phyloP scores from a whole-genome alignment of 1,139 yeast species.

The Sugiyamaella sp. region DNA sequence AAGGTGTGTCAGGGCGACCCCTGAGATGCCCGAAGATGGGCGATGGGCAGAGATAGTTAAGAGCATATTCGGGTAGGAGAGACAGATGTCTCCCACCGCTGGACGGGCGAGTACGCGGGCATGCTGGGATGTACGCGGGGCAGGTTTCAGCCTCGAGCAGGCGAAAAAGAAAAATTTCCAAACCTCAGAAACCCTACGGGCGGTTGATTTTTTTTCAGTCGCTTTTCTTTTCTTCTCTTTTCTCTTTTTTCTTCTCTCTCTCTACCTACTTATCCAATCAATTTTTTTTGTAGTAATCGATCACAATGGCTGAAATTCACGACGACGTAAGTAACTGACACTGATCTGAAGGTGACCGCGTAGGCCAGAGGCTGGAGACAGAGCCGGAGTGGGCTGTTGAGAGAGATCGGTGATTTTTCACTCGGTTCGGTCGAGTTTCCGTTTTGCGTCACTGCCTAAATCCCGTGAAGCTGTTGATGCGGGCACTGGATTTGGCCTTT shows the following conservation, averaged over 20 bases:
- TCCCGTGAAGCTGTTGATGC: too few relatives aligned
- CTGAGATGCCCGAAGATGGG: background rate
- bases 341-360: too few relatives aligned
- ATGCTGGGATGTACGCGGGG: constrained; percentile 6
- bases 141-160: constrained; percentile 15
- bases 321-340: constrained; percentile 24
- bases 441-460: too few relatives aligned
- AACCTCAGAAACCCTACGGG: constrained; percentile 7
- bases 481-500: too few relatives aligned
- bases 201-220: constrained; percentile 16
- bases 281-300: constrained; percentile 14
- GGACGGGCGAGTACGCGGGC: background rate
- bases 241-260: constrained; percentile 15
- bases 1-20: background rate
- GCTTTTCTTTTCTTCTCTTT: constrained; percentile 12
- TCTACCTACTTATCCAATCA: constrained; percentile 12
- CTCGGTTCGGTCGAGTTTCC: too few relatives aligned
- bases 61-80: background rate
- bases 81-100: background rate
- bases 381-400: too few relatives aligned
- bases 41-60: background rate
- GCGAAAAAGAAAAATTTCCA: constrained; percentile 15
- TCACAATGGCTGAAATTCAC: constrained; percentile 24
- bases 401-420: too few relatives aligned
- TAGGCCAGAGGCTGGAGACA: too few relatives aligned